Percentiles rank a stretch among this genome's conserved stretches.
Conservation (phyloP, 2,329 filamentous ascomycete species). For the Exophiala calicioides region DNA sequence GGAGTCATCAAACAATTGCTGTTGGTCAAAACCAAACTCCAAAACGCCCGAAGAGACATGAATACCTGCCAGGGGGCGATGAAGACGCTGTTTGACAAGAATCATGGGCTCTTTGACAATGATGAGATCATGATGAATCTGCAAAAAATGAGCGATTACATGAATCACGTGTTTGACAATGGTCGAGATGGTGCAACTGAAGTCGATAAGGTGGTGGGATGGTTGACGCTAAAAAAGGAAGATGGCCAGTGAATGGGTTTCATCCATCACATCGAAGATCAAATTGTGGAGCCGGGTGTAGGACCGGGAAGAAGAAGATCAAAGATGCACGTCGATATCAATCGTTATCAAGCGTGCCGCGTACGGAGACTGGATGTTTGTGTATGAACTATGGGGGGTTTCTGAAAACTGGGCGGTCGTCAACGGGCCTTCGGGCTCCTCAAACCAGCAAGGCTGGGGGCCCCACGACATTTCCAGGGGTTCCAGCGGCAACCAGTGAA, state of each 20-base stretch:
- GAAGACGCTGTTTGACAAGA: constrained; percentile 22
- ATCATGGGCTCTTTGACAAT: constrained; percentile 17
- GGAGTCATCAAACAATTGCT: constrained; percentile 16
- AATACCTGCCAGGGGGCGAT: constrained; percentile 23
- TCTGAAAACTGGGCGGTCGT: too few relatives aligned
- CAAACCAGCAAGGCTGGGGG: too few relatives aligned
- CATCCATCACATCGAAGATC: not conserved
- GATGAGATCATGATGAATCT: constrained; percentile 19
- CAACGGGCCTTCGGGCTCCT: too few relatives aligned
- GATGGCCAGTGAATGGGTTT: not conserved
- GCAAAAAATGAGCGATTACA: constrained; percentile 16
- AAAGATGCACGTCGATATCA: too few relatives aligned
- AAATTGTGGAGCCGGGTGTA: too few relatives aligned
- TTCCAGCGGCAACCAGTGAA: too few relatives aligned
- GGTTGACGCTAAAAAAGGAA: constrained; percentile 4
- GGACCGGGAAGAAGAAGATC: too few relatives aligned
- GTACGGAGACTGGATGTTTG: too few relatives aligned
- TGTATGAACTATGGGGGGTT: too few relatives aligned
- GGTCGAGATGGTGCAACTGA: constrained; percentile 19
- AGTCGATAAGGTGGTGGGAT: constrained; percentile 15
- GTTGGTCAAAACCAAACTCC: constrained; percentile 20
- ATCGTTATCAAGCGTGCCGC: too few relatives aligned
- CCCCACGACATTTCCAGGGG: too few relatives aligned
- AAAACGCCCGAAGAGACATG: constrained; percentile 14
- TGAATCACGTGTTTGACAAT: constrained; percentile 22